These are phyloP conservation scores for Curvularia spicifera DNA, from an alignment of 2,329 filamentous ascomycete species.

Conservation along the genomic window DNA sequence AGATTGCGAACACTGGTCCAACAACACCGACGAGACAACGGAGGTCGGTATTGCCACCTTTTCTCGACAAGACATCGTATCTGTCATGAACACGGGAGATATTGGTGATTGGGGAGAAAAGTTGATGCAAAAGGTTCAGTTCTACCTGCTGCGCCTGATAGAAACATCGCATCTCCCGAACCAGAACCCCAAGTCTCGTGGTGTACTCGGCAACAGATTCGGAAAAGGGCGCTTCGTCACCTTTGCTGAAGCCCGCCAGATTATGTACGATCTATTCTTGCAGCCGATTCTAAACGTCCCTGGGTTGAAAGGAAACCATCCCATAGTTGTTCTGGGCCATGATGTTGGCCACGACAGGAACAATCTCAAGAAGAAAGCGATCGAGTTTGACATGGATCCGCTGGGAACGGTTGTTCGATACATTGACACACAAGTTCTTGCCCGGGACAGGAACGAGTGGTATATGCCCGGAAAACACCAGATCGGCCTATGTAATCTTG, in stretches of 20 bases:
- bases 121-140: constrained; percentile 27
- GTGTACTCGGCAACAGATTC: constrained; percentile 31
- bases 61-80: constrained; percentile 6
- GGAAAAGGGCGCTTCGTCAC: constrained; percentile 30
- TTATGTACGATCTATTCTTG: constrained; percentile 23
- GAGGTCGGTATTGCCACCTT: constrained; percentile 32
- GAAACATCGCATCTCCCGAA: constrained; percentile 28
- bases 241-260: constrained; percentile 14
- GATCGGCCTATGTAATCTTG: constrained; percentile 21
- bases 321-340: constrained; percentile 34
- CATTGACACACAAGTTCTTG: constrained; percentile 36
- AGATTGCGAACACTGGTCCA: constrained; percentile 34
- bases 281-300: constrained; percentile 17
- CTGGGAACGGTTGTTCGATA: constrained; percentile 22
- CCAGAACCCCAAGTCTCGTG: constrained; percentile 9
- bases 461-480: constrained; percentile 6
- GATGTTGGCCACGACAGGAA: constrained; percentile 28
- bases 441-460: constrained; percentile 11
- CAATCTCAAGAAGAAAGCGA: constrained; percentile 23
- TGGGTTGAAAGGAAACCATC: constrained; percentile 19
- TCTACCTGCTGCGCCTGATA: constrained; percentile 30
- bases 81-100: neutral
- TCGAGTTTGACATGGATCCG: constrained; percentile 21
- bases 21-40: constrained; percentile 29
- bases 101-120: constrained; percentile 26